Evolutionary conservation across 768 basidiomycete species (phyloP).

Genomic region (Stropharia rugosoannulata): DNA sequence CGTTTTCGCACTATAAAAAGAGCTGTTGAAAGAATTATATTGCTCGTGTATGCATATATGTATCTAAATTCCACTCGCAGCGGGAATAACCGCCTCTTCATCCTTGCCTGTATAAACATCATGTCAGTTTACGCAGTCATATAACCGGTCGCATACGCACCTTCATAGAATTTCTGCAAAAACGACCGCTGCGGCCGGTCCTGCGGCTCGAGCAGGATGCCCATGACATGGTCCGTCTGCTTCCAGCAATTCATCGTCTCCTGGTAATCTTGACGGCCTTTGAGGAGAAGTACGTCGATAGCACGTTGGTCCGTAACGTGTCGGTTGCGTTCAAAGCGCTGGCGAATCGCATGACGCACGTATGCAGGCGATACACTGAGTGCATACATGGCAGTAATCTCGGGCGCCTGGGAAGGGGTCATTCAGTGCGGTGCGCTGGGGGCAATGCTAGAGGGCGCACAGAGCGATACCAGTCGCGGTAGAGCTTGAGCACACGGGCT

Average conservation of each 20-base stretch:
- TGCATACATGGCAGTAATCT: constrained; percentile 80
- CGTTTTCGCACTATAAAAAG: not conserved
- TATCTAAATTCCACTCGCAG: constrained; percentile 53
- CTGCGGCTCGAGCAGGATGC: constrained; percentile 57
- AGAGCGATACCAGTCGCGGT: constrained; percentile 91
- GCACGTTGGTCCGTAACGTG: constrained; percentile 78
- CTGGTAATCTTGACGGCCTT: constrained; percentile 86
- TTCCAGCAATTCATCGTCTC: constrained; percentile 96
- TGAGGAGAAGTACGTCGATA: constrained; percentile 84
- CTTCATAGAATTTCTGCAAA: constrained; percentile 83
- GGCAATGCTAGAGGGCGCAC: constrained; percentile 46
- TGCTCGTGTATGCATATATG: constrained; percentile 8
- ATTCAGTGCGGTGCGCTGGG: not conserved
- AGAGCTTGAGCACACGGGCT: constrained; percentile 69
- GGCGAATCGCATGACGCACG: constrained; percentile 80
- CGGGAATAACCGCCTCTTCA: constrained; percentile 69
- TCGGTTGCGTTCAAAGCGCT: constrained; percentile 84
- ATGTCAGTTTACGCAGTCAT: not conserved
- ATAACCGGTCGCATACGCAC: constrained; percentile 38
- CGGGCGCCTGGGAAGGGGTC: constrained; percentile 68
- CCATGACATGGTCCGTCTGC: constrained; percentile 77
- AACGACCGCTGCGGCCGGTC: constrained; percentile 55
- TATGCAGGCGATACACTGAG: constrained; percentile 76
- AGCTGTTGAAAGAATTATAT: constrained; percentile 7
- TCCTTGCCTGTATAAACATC: constrained; percentile 56